Evolutionary conservation across 2,329 filamentous ascomycete genomes (phyloP), one percentile per base, ranked within the genome.

Genomic region (Colletotrichum acutatum): DNA sequence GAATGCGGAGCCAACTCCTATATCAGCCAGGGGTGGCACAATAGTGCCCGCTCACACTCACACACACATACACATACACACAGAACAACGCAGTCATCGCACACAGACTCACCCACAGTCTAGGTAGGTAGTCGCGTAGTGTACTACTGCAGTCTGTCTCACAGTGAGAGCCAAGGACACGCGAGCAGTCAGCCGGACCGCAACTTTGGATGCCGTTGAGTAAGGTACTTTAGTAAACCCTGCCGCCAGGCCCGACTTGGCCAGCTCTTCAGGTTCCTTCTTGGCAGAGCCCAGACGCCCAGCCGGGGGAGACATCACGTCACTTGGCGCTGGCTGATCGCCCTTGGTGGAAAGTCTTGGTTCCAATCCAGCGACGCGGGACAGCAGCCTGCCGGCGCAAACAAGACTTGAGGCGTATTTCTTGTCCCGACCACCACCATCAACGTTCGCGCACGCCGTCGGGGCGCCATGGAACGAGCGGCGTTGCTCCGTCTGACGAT

Each of bases 171-270:
- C 1, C n/a, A 5, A 24, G 7, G 19, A 34, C 24, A 52, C 59
- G 28, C 26, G 19, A 49, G 42, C 42, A 49, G 42, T 22, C 42
- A 30, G 14, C 16, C 34, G 22, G 24, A 24, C 14, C 59, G 24
- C 57, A 57, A n/a, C 26, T 53, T 58, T 57, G 34, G 66, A 58
- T 46, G 57, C 57, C 66, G 66, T 54, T 19, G 7, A 5, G 26
- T 26, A 56, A 56, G 5, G 22, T 26, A 26, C 16, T 7, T n/a
- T 3, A 22, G 19, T 22, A 56, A 56, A 28, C 61, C 54, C 46
- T 60, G 46, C 62, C 68, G 68, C 12, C 61, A 42, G 24, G 69
- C 24, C 52, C 59, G 70, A 65, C 70, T 72, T 70, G 70, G 70
- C 66, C 42, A 6, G 70, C 66, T 60, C 34, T 22, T 67, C 52